Evolutionary conservation across 306 rosid species (phyloP), one percentile per base, ranked within the genome.

Genomic region (Fragaria iinumae): DNA sequence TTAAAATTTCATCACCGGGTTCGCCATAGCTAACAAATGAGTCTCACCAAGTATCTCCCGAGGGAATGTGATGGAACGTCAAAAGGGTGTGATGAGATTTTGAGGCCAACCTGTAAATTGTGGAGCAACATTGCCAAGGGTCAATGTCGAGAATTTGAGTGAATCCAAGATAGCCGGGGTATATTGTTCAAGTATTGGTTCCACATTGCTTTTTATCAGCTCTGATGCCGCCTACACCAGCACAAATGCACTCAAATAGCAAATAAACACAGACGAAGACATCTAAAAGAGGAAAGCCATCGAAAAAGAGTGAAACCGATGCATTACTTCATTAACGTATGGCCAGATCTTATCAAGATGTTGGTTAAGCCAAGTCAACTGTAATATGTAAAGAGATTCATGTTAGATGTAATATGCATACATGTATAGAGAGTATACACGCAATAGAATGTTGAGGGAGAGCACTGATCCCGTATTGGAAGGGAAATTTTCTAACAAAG

Each of bases 81-180:
- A 29, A 11, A 29, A 29, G n/a, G 39, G 41, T 29, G n/a, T 17
- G 45, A 64, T 16, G 0, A 16, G 43, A 64, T 14, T 64, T 66
- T 39, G 17, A 41, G 75, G 27, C 86, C 59, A 72, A 92, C 98
- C 98, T 78, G 97, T 90, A 78, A 95, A 90, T 60, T 88, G 92
- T 25, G 98, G 98, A 76, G 98, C 96, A 76, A 95, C 97, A 41
- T 87, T 88, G 47, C 98, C 98, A 38, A 95, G 96, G 60, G 98
- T 95, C 75, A 95, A 81, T 83, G 66, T 89, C 71, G 98, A 89
- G 90, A 95, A 92, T 50, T 86, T 90, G 77, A 95, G 88, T 53
- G 98, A 86, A 48, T 90, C 80, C 79, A 95, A 83, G 63, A 88
- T 11, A 34, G 59, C 45, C 11, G 98, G 97, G 74, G 85, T 86